phyloP scores from a whole-genome alignment of 345 rosid species.

The rapeseed (Brassica napus) region Da-Ae NC_063443.1:16516501-16517000 shows the following conservation, averaged over 20 bases:
- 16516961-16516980: conserved; percentile 96
- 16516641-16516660: conserved; percentile 92
- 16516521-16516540: conserved; percentile 6
- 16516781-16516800: conserved; percentile 1
- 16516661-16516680: conserved; percentile 95
- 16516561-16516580: background rate
- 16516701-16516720: conserved; percentile 68
- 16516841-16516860: background rate
- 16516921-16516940: conserved; percentile 95
- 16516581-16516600: background rate
- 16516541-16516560: background rate
- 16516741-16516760: conserved; percentile 90
- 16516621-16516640: conserved; percentile 10
- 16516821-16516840: background rate
- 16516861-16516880: background rate
- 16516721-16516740: conserved; percentile 77
- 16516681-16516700: conserved; percentile 83
- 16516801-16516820: background rate
- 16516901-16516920: conserved; percentile 15
- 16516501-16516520: background rate
- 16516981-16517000: conserved; percentile 94
- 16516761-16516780: conserved; percentile 71
- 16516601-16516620: conserved; percentile 22
- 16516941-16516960: conserved; percentile 91
- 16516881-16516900: background rate